Conservation (phyloP, 306 rosid genomes). For the Begonia loranthoides region DNA sequence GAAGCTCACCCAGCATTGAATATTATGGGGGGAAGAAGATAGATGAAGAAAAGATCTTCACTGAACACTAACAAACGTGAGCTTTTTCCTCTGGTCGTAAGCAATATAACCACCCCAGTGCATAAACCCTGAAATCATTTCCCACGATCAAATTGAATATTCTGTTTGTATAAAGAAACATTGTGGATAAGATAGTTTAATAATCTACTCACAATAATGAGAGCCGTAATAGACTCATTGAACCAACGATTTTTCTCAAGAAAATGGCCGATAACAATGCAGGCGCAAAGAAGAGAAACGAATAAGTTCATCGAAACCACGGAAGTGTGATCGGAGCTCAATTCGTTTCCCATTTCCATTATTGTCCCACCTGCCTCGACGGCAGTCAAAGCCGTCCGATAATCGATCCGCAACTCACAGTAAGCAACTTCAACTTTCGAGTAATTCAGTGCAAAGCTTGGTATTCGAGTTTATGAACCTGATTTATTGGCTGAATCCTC, state of each 20-base stretch:
- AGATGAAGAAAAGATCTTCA: conserved; percentile 91
- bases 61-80: conserved; percentile 70
- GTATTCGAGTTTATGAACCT: not conserved
- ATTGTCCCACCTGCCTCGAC: conserved; percentile 2
- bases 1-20: conserved; percentile 85
- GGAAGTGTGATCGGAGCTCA: conserved; percentile 54
- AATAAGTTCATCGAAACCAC: conserved; percentile 81
- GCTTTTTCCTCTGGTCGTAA: conserved; percentile 73
- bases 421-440: conserved; percentile 1
- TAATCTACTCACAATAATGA: conserved; percentile 51
- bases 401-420: not conserved
- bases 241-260: conserved; percentile 82
- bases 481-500: not conserved
- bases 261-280: conserved; percentile 79
- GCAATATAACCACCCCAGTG: conserved; percentile 62
- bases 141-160: not conserved
- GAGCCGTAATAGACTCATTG: conserved; percentile 89
- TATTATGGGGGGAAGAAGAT: conserved; percentile 95
- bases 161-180: not conserved
- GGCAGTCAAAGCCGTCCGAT: not conserved
- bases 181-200: not conserved
- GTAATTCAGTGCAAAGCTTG: not conserved
- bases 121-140: conserved; percentile 55
- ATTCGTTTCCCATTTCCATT: conserved; percentile 13
- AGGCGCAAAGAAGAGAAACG: conserved; percentile 79